Evolutionary conservation across 1,139 yeast genomes (phyloP).

Genomic region (Diutina rugosa): DNA sequence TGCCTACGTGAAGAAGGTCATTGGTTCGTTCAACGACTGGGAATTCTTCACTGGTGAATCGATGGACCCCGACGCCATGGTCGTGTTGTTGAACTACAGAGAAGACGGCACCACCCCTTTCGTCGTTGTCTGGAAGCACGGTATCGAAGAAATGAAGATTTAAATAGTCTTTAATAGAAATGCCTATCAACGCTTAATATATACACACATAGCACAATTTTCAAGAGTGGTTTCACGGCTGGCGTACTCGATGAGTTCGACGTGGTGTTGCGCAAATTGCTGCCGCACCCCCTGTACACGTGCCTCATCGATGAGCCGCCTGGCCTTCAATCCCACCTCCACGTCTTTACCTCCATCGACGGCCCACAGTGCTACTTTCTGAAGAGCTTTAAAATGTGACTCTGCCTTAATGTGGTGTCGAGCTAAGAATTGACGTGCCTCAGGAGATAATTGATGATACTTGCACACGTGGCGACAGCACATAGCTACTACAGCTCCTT

Average conservation of each 20-base stretch:
- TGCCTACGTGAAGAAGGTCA: slow-evolving; percentile 88
- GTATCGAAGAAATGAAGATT: slow-evolving; percentile 80
- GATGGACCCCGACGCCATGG: slow-evolving; percentile 99
- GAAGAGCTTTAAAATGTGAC: slow-evolving; percentile 39
- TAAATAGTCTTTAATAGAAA: slow-evolving; percentile 20
- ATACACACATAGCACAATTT: slow-evolving; percentile 16
- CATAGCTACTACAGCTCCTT: slow-evolving; percentile 74
- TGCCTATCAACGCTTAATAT: neutral
- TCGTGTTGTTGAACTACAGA: slow-evolving; percentile 97
- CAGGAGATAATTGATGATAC: slow-evolving; percentile 35
- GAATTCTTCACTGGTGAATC: slow-evolving; percentile 99
- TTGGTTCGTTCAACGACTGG: slow-evolving; percentile 95
- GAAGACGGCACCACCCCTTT: slow-evolving; percentile 98
- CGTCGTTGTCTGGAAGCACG: slow-evolving; percentile 98
- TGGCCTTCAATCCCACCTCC: slow-evolving; percentile 47
- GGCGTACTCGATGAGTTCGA: slow-evolving; percentile 47
- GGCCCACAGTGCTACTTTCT: slow-evolving; percentile 77
- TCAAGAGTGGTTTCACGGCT: slow-evolving; percentile 49
- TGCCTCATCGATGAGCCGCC: slow-evolving; percentile 56
- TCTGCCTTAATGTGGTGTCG: slow-evolving; percentile 16
- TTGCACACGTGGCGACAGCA: slow-evolving; percentile 86
- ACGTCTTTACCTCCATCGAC: slow-evolving; percentile 52
- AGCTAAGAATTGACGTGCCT: slow-evolving; percentile 30
- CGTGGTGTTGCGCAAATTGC: slow-evolving; percentile 19
- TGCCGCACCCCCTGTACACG: slow-evolving; percentile 32